A percentile compares a stretch with the other conserved stretches of the same genome.
Conservation (phyloP, 176 grass and related monocot genomes). For the Saccharum spontaneum region DNA sequence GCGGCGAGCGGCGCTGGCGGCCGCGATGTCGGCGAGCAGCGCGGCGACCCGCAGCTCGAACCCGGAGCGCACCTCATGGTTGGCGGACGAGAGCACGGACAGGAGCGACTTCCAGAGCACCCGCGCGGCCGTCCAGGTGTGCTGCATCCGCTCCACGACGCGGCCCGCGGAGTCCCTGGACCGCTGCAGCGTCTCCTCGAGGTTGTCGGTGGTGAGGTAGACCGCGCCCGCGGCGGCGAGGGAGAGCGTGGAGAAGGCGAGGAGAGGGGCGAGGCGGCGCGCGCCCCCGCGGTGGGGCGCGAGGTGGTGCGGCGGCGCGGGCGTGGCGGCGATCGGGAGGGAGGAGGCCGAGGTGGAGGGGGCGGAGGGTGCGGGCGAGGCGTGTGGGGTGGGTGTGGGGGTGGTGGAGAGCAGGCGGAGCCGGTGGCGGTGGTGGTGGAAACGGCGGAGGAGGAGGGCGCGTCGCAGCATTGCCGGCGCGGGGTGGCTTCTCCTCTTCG, state of each 20-base stretch:
- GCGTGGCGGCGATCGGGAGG: constrained; percentile 27
- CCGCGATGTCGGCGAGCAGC: constrained; percentile 83
- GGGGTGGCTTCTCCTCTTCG: neutral
- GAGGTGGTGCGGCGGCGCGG: constrained; percentile 45
- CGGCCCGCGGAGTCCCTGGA: constrained; percentile 67
- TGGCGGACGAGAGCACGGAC: constrained; percentile 84
- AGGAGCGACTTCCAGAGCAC: constrained; percentile 77
- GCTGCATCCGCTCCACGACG: constrained; percentile 67
- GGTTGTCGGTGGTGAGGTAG: constrained; percentile 48
- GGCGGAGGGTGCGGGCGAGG: constrained; percentile 13
- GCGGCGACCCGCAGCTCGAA: constrained; percentile 93
- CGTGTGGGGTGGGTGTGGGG: neutral
- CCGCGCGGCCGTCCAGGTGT: constrained; percentile 61
- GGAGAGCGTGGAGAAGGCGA: constrained; percentile 49
- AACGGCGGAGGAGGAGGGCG: constrained; percentile 33
- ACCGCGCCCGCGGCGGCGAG: constrained; percentile 33
- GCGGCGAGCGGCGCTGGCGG: constrained; percentile 63
- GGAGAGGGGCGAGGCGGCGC: constrained; percentile 50
- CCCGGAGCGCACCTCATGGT: constrained; percentile 82
- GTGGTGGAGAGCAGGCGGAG: constrained; percentile 25
- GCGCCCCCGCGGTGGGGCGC: constrained; percentile 30
- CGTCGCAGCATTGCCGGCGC: constrained; percentile 48
- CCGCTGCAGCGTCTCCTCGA: constrained; percentile 71
- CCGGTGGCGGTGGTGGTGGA: constrained; percentile 28
- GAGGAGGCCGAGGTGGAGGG: constrained; percentile 16